Conservation (phyloP, 495 filamentous ascomycete genomes). For the Penicillium roqueforti region DNA sequence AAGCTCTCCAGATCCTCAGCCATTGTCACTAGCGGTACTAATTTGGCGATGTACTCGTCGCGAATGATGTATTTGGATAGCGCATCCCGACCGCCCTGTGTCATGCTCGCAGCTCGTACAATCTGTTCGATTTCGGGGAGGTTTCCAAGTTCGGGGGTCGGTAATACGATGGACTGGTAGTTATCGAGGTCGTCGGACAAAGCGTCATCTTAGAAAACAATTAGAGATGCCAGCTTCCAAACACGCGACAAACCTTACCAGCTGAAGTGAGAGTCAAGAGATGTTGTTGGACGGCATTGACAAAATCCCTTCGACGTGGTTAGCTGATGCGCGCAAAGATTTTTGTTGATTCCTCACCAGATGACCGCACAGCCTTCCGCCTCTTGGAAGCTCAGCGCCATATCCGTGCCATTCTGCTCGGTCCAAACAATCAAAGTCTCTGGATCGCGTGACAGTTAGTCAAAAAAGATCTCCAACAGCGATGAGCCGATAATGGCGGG, state of each 20-base stretch:
- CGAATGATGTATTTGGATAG: slow-evolving; percentile 79
- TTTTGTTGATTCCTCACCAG: slow-evolving; percentile 56
- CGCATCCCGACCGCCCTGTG: slow-evolving; percentile 76
- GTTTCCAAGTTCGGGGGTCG: slow-evolving; percentile 71
- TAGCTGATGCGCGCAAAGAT: slow-evolving; percentile 8
- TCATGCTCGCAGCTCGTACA: slow-evolving; percentile 70
- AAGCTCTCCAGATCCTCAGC: slow-evolving; percentile 91
- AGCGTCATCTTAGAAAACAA: slow-evolving; percentile 62
- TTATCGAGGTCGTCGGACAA: slow-evolving; percentile 85
- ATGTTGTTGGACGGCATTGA: slow-evolving; percentile 75
- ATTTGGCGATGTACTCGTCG: slow-evolving; percentile 82
- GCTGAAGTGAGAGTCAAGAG: slow-evolving; percentile 49
- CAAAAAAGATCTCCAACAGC: slow-evolving; percentile 3
- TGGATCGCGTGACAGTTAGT: slow-evolving; percentile 37
- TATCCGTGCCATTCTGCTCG: slow-evolving; percentile 79
- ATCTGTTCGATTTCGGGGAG: slow-evolving; percentile 76
- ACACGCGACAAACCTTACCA: slow-evolving; percentile 31
- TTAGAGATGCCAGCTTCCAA: slow-evolving; percentile 1
- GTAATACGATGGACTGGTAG: slow-evolving; percentile 67
- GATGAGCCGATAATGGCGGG: slow-evolving; percentile 16
- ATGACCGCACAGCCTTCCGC: slow-evolving; percentile 89
- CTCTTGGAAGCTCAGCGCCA: slow-evolving; percentile 98
- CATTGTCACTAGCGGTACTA: slow-evolving; percentile 76
- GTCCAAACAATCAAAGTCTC: slow-evolving; percentile 99
- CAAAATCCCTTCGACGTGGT: slow-evolving; percentile 71